Conservation (phyloP, 208 protist species). For the Blechomonas ayalai region DNA sequence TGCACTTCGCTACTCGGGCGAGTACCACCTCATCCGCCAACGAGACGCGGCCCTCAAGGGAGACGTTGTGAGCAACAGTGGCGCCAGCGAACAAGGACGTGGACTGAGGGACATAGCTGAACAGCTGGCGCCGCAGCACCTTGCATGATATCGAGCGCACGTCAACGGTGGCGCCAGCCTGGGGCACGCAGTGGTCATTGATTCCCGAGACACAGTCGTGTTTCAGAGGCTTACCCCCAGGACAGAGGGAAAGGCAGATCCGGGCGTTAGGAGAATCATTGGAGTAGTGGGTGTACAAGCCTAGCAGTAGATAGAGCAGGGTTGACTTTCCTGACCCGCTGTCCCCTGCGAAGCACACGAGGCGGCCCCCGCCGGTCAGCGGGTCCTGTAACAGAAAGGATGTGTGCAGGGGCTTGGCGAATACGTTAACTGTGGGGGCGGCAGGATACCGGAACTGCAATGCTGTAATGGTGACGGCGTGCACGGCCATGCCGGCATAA, state of each 20-base stretch:
- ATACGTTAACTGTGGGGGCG: conserved; percentile 53
- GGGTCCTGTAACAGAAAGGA: conserved; percentile 4
- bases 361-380: conserved; percentile 15
- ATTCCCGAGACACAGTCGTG: too few species aligned
- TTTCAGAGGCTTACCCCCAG: too few species aligned
- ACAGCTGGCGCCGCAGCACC: conserved; percentile 39
- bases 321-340: conserved; percentile 78
- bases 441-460: conserved; percentile 63
- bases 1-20: conserved; percentile 21
- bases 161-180: background rate
- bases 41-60: conserved; percentile 45
- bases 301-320: conserved; percentile 56
- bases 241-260: too few species aligned
- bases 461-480: conserved; percentile 1
- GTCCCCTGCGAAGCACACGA: conserved; percentile 49
- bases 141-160: conserved; percentile 23
- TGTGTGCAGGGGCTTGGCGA: conserved; percentile 5
- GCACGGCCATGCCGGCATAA: background rate
- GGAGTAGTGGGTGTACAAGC: conserved; percentile 53
- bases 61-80: conserved; percentile 78
- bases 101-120: conserved; percentile 67
- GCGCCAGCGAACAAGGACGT: conserved; percentile 54
- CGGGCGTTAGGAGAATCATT: background rate
- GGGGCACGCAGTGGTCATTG: background rate
- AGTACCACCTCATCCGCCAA: conserved; percentile 31